phyloP scores from a whole-genome alignment of 306 rosid genomes.

The Citrullus colocynthis region DNA sequence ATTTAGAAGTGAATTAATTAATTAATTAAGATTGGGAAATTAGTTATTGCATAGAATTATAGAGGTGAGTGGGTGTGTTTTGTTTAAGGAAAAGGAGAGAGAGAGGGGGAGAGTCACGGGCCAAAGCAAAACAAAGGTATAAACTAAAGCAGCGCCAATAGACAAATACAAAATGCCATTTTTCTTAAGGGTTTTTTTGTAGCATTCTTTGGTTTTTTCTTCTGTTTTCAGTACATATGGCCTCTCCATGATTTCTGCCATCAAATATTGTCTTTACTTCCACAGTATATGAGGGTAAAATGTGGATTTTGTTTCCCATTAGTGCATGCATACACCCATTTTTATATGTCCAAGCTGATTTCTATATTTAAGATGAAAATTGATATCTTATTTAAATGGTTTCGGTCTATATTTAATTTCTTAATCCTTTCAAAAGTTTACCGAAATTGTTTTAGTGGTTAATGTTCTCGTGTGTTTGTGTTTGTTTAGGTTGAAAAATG shows the following conservation, averaged over 20 bases:
- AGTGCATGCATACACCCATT: not conserved
- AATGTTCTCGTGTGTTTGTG: too few relatives aligned
- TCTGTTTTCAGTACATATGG: not conserved
- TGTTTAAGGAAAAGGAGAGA: not conserved
- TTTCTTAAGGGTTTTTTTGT: not conserved
- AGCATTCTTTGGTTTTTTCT: not conserved
- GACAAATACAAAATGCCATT: slow-evolving; percentile 1
- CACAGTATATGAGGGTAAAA: not conserved
- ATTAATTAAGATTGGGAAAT: not conserved
- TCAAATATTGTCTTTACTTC: not conserved
- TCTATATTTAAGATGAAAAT: too few relatives aligned
- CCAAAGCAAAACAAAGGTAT: not conserved
- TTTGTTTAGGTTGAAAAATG: too few relatives aligned
- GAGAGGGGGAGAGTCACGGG: not conserved
- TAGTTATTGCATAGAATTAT: not conserved
- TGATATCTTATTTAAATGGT: too few relatives aligned
- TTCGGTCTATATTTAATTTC: too few relatives aligned
- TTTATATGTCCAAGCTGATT: too few relatives aligned
- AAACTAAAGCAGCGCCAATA: not conserved
- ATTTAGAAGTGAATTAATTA: not conserved
- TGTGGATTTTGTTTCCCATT: not conserved
- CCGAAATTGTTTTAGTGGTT: too few relatives aligned
- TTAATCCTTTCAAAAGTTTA: too few relatives aligned
- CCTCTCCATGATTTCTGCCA: not conserved
- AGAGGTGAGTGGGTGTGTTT: not conserved